Evolutionary conservation across 2,329 filamentous ascomycete genomes (phyloP).

Genomic region (Arthrobotrys sphaeroides): DNA sequence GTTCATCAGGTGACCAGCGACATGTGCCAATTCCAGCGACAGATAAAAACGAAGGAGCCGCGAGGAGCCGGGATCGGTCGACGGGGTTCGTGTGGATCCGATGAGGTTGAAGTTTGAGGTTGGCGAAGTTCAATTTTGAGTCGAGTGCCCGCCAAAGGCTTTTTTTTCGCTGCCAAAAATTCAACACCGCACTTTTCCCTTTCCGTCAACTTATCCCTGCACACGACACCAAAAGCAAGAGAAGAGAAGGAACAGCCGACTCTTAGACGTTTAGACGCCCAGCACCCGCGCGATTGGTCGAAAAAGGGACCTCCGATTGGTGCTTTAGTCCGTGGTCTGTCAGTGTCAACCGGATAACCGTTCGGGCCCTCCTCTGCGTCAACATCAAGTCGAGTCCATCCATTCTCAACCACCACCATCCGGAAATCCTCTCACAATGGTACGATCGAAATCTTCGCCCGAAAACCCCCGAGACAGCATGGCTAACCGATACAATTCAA

Average conservation of each 20-base stretch:
- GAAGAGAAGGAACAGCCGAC: neutral
- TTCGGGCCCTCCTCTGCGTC: neutral
- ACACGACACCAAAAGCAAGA: neutral
- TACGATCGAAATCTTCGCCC: conserved; percentile 14
- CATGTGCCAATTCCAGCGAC: conserved; percentile 7
- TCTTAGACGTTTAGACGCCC: conserved; percentile 4
- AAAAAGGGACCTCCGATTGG: conserved; percentile 35
- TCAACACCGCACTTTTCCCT: conserved; percentile 42
- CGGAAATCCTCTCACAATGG: conserved; percentile 50
- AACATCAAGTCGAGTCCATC: neutral
- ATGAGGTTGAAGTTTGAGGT: neutral
- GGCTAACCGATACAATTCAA: conserved; percentile 24
- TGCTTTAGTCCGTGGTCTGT: neutral
- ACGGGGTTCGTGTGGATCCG: neutral
- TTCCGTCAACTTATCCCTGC: conserved; percentile 17
- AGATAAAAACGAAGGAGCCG: conserved; percentile 8
- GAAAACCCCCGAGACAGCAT: neutral
- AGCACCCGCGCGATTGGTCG: neutral
- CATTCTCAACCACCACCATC: neutral
- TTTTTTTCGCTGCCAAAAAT: conserved; percentile 50
- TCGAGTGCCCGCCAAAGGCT: conserved; percentile 32
- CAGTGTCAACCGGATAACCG: conserved; percentile 26
- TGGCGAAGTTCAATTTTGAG: conserved; percentile 33
- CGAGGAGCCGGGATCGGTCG: neutral
- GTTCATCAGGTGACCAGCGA: conserved; percentile 31